Conservation (phyloP, 1,139 yeast species). For the Suhomyces bribrorum region DNA sequence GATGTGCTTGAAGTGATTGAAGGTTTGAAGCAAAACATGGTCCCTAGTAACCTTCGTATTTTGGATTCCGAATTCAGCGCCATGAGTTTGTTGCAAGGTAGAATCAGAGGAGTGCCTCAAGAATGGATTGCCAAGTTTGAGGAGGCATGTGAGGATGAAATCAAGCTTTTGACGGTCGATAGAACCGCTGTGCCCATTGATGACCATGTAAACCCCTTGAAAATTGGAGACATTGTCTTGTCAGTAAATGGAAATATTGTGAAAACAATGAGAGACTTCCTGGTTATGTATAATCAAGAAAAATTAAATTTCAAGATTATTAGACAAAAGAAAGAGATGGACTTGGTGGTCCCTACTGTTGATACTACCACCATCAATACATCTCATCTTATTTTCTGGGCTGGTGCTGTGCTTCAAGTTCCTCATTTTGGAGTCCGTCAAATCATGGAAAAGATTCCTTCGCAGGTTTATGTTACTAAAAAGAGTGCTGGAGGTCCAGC, state of each 20-base stretch:
- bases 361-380: constrained; percentile 61
- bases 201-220: constrained; percentile 33
- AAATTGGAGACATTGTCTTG: constrained; percentile 70
- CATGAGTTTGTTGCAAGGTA: constrained; percentile 70
- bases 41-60: constrained; percentile 60
- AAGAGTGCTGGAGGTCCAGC: constrained; percentile 84
- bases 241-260: constrained; percentile 67
- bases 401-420: constrained; percentile 67
- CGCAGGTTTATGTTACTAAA: constrained; percentile 75
- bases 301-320: constrained; percentile 61
- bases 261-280: constrained; percentile 67
- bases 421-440: constrained; percentile 60
- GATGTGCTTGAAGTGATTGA: constrained; percentile 62
- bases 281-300: constrained; percentile 50
- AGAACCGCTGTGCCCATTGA: constrained; percentile 56
- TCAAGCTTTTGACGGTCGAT: constrained; percentile 71
- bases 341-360: constrained; percentile 63
- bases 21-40: constrained; percentile 50
- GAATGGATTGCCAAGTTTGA: constrained; percentile 77
- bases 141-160: constrained; percentile 56
- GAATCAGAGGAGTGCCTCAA: constrained; percentile 83
- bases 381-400: constrained; percentile 71
- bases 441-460: constrained; percentile 75
- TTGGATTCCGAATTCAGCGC: constrained; percentile 79
- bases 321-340: constrained; percentile 52